Base-by-base conservation (phyloP, 139 green algal genomes). In the Edaphochlamys debaryana region DNA sequence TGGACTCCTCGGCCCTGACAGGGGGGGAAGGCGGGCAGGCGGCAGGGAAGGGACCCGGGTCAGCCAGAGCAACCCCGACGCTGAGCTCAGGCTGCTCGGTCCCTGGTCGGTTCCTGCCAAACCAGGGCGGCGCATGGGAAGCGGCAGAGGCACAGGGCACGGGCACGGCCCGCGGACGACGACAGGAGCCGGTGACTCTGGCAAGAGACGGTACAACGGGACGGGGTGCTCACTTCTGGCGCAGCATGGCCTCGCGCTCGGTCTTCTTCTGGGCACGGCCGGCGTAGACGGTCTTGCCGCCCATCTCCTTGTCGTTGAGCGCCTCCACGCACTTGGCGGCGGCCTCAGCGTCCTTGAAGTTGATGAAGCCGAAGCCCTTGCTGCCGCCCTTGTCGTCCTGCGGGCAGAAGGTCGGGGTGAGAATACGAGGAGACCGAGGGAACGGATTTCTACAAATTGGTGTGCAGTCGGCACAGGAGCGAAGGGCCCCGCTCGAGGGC, bases 311-410 rank as follows among this genome's bases (percentile, higher is more conserved):
- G 84, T 88, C 91, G 77, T 96, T 93, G 48, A 98, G 86, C 6
- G 79, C 89, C 11, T 96, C 91, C 52, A 98, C 93, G n/a, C 94
- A 94, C 67, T 88, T 88, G 60, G 79, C 84, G 0, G 96, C 96
- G 6, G 79, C 76, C 48, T 95, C 93, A 2, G 94, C 34, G 2
- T 94, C 81, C 41, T 94, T 93, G 72, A 95, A 98, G 93, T 98
- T 98, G 80, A 98, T 90, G 82, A 98, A 98, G 79, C 95, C 96
- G 89, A 98, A 98, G 86, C 95, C 93, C 89, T 94, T 95, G 83
- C 89, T 93, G 77, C 87, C 90, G 81, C 80, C 85, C 71, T 90
- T 87, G 56, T 95, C 89, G 71, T 96, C 93, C 87, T 91, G 89
- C 42, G 4, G n/a, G 4, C 58, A 68, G n/a, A n/a, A n/a, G n/a